These are phyloP conservation scores for Cetradonia linearis DNA, from an alignment of 495 filamentous ascomycete species.

Conservation along the genomic window DNA sequence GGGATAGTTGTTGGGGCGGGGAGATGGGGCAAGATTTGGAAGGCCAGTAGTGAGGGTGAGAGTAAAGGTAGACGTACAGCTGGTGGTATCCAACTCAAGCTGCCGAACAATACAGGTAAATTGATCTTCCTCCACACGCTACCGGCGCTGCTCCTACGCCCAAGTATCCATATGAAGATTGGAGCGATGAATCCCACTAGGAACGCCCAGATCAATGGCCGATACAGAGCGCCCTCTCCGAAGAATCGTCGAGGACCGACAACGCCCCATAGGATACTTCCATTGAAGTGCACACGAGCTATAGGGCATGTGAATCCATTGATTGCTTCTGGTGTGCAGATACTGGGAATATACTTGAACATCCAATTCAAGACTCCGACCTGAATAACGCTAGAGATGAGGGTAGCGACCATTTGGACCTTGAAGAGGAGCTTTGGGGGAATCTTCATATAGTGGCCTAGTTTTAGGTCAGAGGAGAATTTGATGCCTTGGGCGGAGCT, in stretches of 20 bases:
- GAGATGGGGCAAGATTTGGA: too few species aligned
- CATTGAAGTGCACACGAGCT: conserved; percentile 82
- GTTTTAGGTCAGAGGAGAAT: conserved; percentile 76
- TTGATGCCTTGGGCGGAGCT: conserved; percentile 75
- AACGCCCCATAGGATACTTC: conserved; percentile 80
- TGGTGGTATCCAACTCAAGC: conserved; percentile 70
- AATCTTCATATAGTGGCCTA: conserved; percentile 91
- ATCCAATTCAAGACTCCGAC: conserved; percentile 84
- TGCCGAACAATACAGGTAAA: conserved; percentile 62
- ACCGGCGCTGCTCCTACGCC: conserved; percentile 33
- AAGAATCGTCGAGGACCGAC: conserved; percentile 73
- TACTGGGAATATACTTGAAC: conserved; percentile 61
- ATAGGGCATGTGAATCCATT: conserved; percentile 85
- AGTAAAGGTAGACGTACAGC: conserved; percentile 35
- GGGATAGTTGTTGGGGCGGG: conserved; percentile 7
- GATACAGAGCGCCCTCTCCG: conserved; percentile 59
- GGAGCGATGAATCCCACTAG: conserved; percentile 60
- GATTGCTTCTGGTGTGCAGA: conserved; percentile 67
- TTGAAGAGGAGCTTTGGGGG: conserved; percentile 69
- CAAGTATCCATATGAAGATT: conserved; percentile 54
- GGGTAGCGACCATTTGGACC: conserved; percentile 71
- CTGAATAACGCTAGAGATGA: conserved; percentile 69
- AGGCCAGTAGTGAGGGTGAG: too few species aligned
- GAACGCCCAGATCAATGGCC: conserved; percentile 66
- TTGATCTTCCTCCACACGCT: conserved; percentile 55